Evolutionary conservation across 345 rosid species (phyloP).

Genomic region (Cardamine occulta): DNA sequence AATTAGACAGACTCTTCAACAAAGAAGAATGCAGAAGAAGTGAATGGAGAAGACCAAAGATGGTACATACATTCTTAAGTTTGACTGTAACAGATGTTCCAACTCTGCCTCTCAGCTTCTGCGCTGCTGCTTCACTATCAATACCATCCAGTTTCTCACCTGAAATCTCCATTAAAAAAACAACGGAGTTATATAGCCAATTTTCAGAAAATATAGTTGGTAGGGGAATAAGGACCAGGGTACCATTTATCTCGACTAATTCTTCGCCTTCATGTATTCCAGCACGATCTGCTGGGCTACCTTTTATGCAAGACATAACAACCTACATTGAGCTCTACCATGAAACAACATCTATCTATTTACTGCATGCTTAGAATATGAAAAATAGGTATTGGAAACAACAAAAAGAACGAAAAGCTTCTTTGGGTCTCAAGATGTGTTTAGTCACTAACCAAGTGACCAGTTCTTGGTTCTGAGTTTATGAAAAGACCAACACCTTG

Average conservation of each 20-base stretch:
- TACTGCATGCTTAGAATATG: constrained; percentile 11
- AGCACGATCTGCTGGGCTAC: constrained; percentile 90
- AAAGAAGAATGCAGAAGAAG: background rate
- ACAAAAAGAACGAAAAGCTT: background rate
- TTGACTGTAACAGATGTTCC: constrained; percentile 83
- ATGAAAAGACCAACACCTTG: constrained; percentile 93
- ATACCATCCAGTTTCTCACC: constrained; percentile 75
- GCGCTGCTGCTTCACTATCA: constrained; percentile 82
- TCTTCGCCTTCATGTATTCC: constrained; percentile 88
- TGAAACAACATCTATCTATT: constrained; percentile 30
- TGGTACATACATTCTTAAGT: constrained; percentile 60
- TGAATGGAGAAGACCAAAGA: background rate
- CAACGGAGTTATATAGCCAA: background rate
- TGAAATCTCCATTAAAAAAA: constrained; percentile 41
- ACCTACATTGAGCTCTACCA: constrained; percentile 56
- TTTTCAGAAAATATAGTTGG: background rate
- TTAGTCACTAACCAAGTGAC: constrained; percentile 75
- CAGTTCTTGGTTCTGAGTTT: constrained; percentile 71
- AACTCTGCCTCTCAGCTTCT: constrained; percentile 80
- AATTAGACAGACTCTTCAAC: background rate
- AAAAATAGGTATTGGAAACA: background rate
- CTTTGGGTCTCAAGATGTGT: constrained; percentile 5
- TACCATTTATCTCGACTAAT: constrained; percentile 90
- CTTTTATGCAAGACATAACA: constrained; percentile 78
- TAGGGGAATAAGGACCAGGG: constrained; percentile 5